Percentiles rank a stretch among this genome's conserved stretches.
phyloP scores from a whole-genome alignment of 345 rosid genomes.

The Salix dunnii region DNA sequence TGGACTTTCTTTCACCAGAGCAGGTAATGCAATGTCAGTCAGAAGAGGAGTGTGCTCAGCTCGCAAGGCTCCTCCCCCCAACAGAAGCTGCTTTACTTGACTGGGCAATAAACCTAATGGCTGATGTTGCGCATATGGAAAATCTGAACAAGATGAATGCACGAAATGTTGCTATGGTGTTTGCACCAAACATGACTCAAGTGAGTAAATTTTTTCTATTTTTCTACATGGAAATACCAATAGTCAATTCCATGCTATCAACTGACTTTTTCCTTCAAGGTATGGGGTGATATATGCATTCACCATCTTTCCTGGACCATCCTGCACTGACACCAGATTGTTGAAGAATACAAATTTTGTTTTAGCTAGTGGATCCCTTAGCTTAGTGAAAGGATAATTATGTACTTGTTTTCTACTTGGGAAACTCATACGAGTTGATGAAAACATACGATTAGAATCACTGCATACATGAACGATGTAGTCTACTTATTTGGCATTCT shows the following conservation, averaged over 20 bases:
- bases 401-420: neutral
- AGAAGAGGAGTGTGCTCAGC: slow-evolving; percentile 83
- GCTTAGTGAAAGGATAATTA: neutral
- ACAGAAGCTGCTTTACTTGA: slow-evolving; percentile 86
- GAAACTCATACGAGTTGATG: neutral
- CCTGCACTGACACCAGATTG: too few relatives aligned
- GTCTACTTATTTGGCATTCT: neutral
- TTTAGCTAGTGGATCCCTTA: too few relatives aligned
- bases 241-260: neutral
- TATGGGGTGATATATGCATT: neutral
- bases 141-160: slow-evolving; percentile 95
- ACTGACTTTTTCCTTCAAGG: neutral
- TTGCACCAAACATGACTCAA: slow-evolving; percentile 99
- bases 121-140: slow-evolving; percentile 85
- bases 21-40: slow-evolving; percentile 81
- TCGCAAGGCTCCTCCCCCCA: slow-evolving; percentile 76
- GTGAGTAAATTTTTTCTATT: slow-evolving; percentile 33
- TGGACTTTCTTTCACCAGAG: slow-evolving; percentile 85
- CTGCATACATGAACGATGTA: neutral
- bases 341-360: too few relatives aligned
- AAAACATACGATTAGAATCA: neutral
- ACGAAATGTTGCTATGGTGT: slow-evolving; percentile 90
- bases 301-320: neutral
- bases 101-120: slow-evolving; percentile 95
- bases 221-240: neutral